These are phyloP conservation scores for Blastomyces gilchristii DNA, from an alignment of 2,329 filamentous ascomycete species.

Conservation along the genomic window DNA sequence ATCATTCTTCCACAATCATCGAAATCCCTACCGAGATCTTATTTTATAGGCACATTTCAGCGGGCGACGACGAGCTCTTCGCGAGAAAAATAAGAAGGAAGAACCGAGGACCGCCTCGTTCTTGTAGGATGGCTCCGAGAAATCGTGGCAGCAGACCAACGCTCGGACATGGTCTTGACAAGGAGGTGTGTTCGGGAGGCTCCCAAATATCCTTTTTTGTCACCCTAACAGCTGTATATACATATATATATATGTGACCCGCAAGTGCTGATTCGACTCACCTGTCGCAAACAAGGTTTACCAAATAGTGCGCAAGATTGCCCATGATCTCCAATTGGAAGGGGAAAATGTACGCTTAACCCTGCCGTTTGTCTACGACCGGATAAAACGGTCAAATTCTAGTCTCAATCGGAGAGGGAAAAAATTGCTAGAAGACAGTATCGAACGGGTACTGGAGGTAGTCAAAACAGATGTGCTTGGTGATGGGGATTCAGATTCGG, in stretches of 20 bases:
- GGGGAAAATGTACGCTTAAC: constrained; percentile 44
- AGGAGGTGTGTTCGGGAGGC: constrained; percentile 41
- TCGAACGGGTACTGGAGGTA: constrained; percentile 69
- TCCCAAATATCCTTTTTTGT: background rate
- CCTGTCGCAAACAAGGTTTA: constrained; percentile 46
- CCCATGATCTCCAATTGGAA: constrained; percentile 51
- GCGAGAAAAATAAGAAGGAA: background rate
- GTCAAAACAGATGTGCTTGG: constrained; percentile 54
- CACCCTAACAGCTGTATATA: background rate
- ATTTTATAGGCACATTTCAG: background rate
- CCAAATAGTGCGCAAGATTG: constrained; percentile 65
- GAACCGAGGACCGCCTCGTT: background rate
- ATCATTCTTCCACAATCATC: background rate
- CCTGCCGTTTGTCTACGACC: constrained; percentile 58
- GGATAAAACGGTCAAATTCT: constrained; percentile 76
- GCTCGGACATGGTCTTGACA: constrained; percentile 50
- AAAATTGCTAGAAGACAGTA: constrained; percentile 68
- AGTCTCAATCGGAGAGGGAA: constrained; percentile 75
- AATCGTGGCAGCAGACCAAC: constrained; percentile 37
- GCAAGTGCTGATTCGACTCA: background rate
- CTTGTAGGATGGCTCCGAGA: constrained; percentile 27
- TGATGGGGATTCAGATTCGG: constrained; percentile 43
- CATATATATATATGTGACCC: background rate
- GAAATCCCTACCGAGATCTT: background rate
- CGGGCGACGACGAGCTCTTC: background rate